Conservation (phyloP, 2,329 filamentous ascomycete species). For the Sporothrix globosa region DNA sequence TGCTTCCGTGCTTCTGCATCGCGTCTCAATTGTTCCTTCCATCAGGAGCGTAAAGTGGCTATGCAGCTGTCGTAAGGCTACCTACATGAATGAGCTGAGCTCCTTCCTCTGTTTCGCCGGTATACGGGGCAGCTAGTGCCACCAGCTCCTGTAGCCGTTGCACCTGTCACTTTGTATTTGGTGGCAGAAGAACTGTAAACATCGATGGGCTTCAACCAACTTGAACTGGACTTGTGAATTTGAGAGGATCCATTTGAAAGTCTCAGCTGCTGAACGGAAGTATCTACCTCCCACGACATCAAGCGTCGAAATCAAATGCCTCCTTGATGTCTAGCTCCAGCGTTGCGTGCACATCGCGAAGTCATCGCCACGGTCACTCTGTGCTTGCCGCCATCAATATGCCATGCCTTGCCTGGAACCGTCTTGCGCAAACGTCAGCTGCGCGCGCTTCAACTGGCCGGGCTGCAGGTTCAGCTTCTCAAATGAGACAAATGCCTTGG, state of each 20-base stretch:
- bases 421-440: conserved; percentile 15
- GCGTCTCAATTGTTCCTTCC: background rate
- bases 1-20: background rate
- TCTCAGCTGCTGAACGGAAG: background rate
- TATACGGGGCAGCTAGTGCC: background rate
- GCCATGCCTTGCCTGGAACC: conserved; percentile 15
- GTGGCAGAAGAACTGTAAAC: background rate
- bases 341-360: conserved; percentile 8
- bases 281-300: background rate
- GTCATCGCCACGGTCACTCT: conserved; percentile 4
- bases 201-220: background rate
- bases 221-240: background rate
- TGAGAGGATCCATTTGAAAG: background rate
- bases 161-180: background rate
- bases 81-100: background rate
- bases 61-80: conserved; percentile 1
- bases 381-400: background rate
- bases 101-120: conserved; percentile 11
- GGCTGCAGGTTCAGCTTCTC: conserved; percentile 50
- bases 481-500: conserved; percentile 61
- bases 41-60: background rate
- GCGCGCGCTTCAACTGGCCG: background rate
- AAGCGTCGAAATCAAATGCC: conserved; percentile 15
- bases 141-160: background rate
- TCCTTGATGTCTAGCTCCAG: background rate